Percentiles rank a stretch among this genome's conserved stretches.
Conservation (phyloP, 176 grass and related monocot genomes). For the Rhipidocladum racemiflorum region DNA sequence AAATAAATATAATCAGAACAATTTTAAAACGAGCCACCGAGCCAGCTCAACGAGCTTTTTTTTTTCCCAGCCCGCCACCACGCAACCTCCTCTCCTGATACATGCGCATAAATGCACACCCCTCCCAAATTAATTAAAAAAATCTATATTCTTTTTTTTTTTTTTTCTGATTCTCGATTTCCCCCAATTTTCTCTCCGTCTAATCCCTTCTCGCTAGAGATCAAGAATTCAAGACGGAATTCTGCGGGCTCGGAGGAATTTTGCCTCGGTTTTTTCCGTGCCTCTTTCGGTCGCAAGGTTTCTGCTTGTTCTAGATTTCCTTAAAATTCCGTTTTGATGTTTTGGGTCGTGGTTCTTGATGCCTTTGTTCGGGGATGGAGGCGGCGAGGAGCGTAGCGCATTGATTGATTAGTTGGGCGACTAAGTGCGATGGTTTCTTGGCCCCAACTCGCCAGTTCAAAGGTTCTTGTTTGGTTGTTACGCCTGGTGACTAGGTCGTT, state of each 20-base stretch:
- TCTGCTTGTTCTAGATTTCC: neutral
- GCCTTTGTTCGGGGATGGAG: neutral
- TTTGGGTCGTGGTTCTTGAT: neutral
- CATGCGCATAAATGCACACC: neutral
- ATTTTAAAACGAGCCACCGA: too few relatives aligned
- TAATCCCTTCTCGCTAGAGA: constrained; percentile 2
- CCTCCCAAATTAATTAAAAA: constrained; percentile 4
- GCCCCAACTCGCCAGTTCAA: neutral
- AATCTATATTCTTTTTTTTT: neutral
- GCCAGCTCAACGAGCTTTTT: too few relatives aligned
- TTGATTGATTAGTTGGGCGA: neutral
- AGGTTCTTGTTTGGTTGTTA: neutral
- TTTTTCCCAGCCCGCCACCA: too few relatives aligned
- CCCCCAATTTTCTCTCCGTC: constrained; percentile 23
- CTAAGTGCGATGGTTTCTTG: neutral
- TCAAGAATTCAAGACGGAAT: neutral
- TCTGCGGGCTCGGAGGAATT: neutral
- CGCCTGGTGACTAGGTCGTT: constrained; percentile 13
- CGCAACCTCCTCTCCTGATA: neutral
- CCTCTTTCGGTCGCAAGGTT: constrained; percentile 18
- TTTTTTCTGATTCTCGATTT: constrained; percentile 19
- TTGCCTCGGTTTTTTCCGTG: constrained; percentile 1
- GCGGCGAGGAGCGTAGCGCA: neutral
- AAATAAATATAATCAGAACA: too few relatives aligned
- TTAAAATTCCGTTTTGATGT: neutral